A percentile compares a stretch with the other conserved stretches of the same genome.
Conservation (phyloP, 164 flowering plant species). For the Tinospora cordifolia region DNA sequence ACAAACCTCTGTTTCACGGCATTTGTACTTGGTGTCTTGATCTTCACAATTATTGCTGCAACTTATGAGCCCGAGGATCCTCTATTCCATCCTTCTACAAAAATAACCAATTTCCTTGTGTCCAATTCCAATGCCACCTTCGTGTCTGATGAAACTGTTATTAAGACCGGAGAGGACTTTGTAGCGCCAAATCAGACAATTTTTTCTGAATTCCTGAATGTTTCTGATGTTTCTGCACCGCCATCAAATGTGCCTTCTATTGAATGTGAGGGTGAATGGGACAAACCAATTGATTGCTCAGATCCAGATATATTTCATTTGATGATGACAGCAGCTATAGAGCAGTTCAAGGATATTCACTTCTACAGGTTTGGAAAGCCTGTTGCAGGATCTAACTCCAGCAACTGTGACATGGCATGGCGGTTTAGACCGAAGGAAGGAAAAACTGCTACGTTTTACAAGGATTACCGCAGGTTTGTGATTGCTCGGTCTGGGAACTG, state of each 20-base stretch:
- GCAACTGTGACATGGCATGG: conserved; percentile 94
- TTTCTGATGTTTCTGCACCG: conserved; percentile 48
- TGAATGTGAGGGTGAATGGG: conserved; percentile 36
- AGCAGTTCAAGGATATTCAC: conserved; percentile 69
- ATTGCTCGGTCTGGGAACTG: conserved; percentile 55
- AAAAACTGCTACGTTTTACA: conserved; percentile 66
- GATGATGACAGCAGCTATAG: conserved; percentile 75
- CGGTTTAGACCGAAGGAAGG: conserved; percentile 88
- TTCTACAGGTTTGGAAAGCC: conserved; percentile 86
- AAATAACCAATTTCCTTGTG: conserved; percentile 58
- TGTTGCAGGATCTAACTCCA: conserved; percentile 48
- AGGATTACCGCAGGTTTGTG: conserved; percentile 77
- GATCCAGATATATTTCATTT: conserved; percentile 75
- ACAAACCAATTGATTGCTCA: conserved; percentile 51
- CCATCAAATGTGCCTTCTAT: neutral
- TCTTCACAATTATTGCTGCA: conserved; percentile 84
- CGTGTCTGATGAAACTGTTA: conserved; percentile 50
- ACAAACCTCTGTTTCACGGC: conserved; percentile 67
- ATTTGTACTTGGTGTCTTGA: conserved; percentile 66
- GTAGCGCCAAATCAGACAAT: conserved; percentile 54
- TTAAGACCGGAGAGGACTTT: conserved; percentile 86
- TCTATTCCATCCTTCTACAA: conserved; percentile 67
- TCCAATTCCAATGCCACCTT: conserved; percentile 81
- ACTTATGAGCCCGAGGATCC: conserved; percentile 90
- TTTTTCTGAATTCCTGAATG: conserved; percentile 44